These are phyloP conservation scores for Irpex lacteus DNA, from an alignment of 1,284 basidiomycete species.

Conservation along the genomic window DNA sequence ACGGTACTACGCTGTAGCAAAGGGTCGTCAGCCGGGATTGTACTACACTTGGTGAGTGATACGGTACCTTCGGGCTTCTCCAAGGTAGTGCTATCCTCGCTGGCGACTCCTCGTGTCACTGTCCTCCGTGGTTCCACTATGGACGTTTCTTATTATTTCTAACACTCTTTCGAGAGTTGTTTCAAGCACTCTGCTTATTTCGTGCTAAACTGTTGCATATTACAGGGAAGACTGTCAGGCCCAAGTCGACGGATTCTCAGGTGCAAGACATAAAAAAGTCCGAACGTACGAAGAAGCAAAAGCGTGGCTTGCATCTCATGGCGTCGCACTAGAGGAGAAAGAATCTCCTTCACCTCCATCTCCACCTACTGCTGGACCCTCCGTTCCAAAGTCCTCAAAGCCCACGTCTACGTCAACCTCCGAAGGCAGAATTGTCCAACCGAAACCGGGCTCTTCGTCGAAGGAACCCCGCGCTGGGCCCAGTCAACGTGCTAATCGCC, in stretches of 20 bases:
- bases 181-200: background rate
- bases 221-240: slow-evolving; percentile 56
- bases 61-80: background rate
- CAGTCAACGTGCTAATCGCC: background rate
- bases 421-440: background rate
- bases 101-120: background rate
- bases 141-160: too few species aligned
- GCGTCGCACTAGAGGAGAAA: background rate
- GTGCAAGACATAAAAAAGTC: slow-evolving; percentile 67
- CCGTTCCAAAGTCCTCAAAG: background rate
- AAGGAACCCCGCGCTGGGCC: background rate
- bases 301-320: slow-evolving; percentile 20
- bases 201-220: background rate
- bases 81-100: slow-evolving; percentile 3
- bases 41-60: slow-evolving; percentile 25
- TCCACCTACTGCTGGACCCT: background rate
- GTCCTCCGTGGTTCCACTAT: too few species aligned
- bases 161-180: background rate
- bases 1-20: slow-evolving; percentile 28
- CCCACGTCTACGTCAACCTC: background rate
- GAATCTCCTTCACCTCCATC: background rate
- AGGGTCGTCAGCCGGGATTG: slow-evolving; percentile 24
- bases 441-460: background rate
- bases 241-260: slow-evolving; percentile 56
- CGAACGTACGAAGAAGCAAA: slow-evolving; percentile 48